Evolutionary conservation across 768 basidiomycete genomes (phyloP).

Genomic region (Clitopilus passeckerianus): DNA sequence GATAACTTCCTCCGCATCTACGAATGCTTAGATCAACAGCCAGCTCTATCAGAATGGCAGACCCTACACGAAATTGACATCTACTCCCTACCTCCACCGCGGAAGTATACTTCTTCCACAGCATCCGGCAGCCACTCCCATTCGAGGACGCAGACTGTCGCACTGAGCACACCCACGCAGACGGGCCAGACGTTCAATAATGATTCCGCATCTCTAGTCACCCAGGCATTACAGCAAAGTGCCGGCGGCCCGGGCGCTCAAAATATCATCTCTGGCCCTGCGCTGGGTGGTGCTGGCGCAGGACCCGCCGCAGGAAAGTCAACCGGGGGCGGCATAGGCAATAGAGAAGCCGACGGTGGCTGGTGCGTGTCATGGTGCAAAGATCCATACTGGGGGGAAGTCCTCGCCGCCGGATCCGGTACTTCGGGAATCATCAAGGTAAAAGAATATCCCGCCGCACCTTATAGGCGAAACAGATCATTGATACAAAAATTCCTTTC

Average conservation of each 20-base stretch:
- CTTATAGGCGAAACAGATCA: neutral
- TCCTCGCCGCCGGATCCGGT: conserved; percentile 77
- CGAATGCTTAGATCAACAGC: conserved; percentile 75
- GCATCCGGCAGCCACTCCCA: conserved; percentile 9
- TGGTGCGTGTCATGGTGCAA: conserved; percentile 97
- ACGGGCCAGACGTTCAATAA: conserved; percentile 49
- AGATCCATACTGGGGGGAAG: conserved; percentile 92
- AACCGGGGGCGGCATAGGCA: conserved; percentile 34
- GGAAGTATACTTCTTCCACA: conserved; percentile 14
- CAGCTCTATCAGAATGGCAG: conserved; percentile 69
- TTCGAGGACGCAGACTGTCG: conserved; percentile 48
- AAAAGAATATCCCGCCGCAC: too few relatives aligned
- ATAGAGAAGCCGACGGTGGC: conserved; percentile 82
- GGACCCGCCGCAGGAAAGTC: neutral
- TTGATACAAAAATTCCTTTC: conserved; percentile 1
- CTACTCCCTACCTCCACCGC: conserved; percentile 43
- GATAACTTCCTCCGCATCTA: conserved; percentile 88
- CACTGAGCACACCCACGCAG: conserved; percentile 70
- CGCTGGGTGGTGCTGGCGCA: conserved; percentile 8
- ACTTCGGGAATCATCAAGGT: conserved; percentile 76
- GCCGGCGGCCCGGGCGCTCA: conserved; percentile 24
- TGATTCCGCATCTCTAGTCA: conserved; percentile 54
- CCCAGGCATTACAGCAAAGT: conserved; percentile 58
- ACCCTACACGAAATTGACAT: conserved; percentile 77
- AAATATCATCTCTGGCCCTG: conserved; percentile 5